Conservation (phyloP, 2,329 filamentous ascomycete species). For the Trichophyton rubrum region DNA sequence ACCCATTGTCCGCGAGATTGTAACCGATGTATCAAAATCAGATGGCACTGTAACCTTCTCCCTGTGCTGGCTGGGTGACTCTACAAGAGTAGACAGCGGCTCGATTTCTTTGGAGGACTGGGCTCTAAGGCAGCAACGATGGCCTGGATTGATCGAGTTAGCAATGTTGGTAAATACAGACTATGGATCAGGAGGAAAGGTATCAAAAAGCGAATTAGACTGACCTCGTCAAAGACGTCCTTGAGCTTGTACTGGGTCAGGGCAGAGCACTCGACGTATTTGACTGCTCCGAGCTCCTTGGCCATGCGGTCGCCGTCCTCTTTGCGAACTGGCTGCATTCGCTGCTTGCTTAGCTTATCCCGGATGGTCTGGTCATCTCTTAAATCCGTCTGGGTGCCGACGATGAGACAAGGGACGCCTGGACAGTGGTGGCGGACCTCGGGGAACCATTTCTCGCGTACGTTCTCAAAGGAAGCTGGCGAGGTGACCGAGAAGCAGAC, state of each 20-base stretch:
- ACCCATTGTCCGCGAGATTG: neutral
- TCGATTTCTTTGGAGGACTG: constrained; percentile 26
- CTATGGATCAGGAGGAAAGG: constrained; percentile 15
- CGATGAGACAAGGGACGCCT: constrained; percentile 92
- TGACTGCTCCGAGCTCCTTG: constrained; percentile 91
- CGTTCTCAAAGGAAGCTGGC: constrained; percentile 96
- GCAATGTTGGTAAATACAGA: constrained; percentile 4
- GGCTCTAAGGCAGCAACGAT: constrained; percentile 93
- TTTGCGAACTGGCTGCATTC: constrained; percentile 84
- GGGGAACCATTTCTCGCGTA: constrained; percentile 96
- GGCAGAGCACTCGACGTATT: constrained; percentile 97
- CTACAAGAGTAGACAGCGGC: constrained; percentile 6
- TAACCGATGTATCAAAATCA: neutral
- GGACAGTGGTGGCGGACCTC: constrained; percentile 98
- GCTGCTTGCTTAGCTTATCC: constrained; percentile 89
- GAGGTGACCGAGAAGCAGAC: constrained; percentile 98
- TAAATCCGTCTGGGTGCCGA: constrained; percentile 94
- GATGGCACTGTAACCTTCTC: neutral
- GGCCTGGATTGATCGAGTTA: constrained; percentile 44
- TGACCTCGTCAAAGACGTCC: constrained; percentile 97
- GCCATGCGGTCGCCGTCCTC: constrained; percentile 95
- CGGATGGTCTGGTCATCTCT: constrained; percentile 74
- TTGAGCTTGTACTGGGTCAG: constrained; percentile 97
- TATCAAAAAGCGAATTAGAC: constrained; percentile 17
- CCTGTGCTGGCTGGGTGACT: neutral